Base-by-base conservation (phyloP, 2,329 filamentous ascomycete species). In the Colletotrichum navitas region DNA sequence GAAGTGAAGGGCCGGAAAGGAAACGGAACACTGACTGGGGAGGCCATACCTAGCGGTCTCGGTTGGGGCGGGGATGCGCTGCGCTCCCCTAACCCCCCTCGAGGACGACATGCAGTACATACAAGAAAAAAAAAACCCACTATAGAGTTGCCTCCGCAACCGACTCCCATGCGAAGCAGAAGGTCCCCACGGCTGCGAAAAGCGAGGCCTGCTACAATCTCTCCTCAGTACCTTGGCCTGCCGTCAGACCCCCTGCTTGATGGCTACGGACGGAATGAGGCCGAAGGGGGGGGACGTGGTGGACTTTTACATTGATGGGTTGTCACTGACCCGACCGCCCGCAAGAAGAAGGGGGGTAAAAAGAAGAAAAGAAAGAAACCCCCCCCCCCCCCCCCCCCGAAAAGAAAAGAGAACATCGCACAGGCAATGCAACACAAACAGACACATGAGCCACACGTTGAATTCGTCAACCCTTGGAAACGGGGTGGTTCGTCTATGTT, bases 1-100 rank as follows among this genome's bases (percentile, higher is more conserved):
- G 34, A 59, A 36, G 39, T 39, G 45, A 41, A 43, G 47, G 60
- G 39, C 51, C 26, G 43, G 51, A 71, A 67, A 54, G 63, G 65
- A 51, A 55, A 55, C 36, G 16, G 55, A 32, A 41, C 55, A 70
- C 55, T 60, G 63, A 29, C 36, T 39, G 54, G 29, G 29, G 24
- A 49, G 29, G 54, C 51, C 54, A 60, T 41, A 55, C 36, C 45
- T 52, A 51, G 62, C 43, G 41, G 54, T 66, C 54, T 60, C 55
- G 24, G 34, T 36, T 18, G n/a, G 45, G 45, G 21, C 21, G 62
- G 47, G n/a, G 32, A n/a, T 24, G 32, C 21, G 16, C 41, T 21
- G 21, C 21, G 21, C 43, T 45, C 3, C 43, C 43, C 8, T n/a
- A 8, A 7, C 43, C 14, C n/a, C 29, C 36, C 34, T n/a, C 45